Evolutionary conservation across 176 grass and related monocot species (phyloP).

Genomic region (Luzula sylvatica): DNA sequence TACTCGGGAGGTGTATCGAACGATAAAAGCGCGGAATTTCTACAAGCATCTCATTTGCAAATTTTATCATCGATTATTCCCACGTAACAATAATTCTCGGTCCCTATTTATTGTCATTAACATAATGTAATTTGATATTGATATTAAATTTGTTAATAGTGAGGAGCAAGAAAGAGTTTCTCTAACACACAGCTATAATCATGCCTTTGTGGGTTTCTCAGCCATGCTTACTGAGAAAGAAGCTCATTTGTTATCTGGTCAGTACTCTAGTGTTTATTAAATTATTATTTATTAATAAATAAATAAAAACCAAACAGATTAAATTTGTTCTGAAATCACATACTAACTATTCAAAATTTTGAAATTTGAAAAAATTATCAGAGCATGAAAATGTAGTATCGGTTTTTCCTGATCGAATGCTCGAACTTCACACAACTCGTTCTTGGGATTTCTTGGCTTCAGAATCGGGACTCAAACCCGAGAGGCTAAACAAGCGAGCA

Average conservation of each 20-base stretch:
- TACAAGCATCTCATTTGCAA: constrained; percentile 48
- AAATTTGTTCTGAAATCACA: background rate
- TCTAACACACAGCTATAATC: constrained; percentile 80
- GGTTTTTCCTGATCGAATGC: constrained; percentile 61
- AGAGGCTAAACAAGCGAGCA: constrained; percentile 48
- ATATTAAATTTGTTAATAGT: constrained; percentile 15
- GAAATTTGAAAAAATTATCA: constrained; percentile 7
- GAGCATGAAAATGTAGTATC: constrained; percentile 64
- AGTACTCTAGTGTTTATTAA: no score
- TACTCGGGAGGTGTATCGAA: constrained; percentile 52
- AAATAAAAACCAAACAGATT: no score
- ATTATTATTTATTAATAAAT: no score
- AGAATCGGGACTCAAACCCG: constrained; percentile 54
- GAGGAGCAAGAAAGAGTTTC: constrained; percentile 43
- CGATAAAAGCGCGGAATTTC: constrained; percentile 23
- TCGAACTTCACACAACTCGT: constrained; percentile 88
- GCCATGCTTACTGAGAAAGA: constrained; percentile 69
- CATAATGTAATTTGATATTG: background rate
- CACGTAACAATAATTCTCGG: constrained; percentile 10
- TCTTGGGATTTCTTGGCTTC: constrained; percentile 85
- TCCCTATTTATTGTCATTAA: background rate
- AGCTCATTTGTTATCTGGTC: constrained; percentile 66
- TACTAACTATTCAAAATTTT: no score
- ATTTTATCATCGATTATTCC: constrained; percentile 67
- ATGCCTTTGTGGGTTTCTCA: constrained; percentile 80